These are phyloP conservation scores for Nigrospora osmanthi DNA, from an alignment of 2,329 filamentous ascomycete genomes.

Conservation along the genomic window DNA sequence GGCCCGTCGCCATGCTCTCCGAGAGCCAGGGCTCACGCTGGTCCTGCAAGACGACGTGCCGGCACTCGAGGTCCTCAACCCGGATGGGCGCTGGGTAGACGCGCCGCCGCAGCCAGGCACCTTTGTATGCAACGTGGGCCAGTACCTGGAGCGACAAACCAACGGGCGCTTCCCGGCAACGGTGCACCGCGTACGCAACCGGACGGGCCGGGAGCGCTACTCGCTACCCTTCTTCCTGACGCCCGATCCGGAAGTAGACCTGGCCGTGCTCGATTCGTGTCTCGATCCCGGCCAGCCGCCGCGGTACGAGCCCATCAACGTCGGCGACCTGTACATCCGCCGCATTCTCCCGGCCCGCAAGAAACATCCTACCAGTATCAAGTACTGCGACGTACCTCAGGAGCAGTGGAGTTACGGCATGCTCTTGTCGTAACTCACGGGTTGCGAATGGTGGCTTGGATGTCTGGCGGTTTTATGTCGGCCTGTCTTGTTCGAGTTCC, in stretches of 20 bases:
- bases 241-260: slow-evolving; percentile 13
- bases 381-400: slow-evolving; percentile 23
- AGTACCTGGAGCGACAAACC: slow-evolving; percentile 30
- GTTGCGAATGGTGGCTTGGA: too few species aligned
- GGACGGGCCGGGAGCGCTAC: slow-evolving; percentile 26
- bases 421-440: slow-evolving; percentile 9
- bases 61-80: slow-evolving; percentile 30
- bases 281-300: slow-evolving; percentile 8
- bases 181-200: slow-evolving; percentile 30
- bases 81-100: slow-evolving; percentile 30
- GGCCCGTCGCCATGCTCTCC: not conserved
- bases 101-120: slow-evolving; percentile 23
- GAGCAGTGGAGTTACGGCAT: slow-evolving; percentile 21
- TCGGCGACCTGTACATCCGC: slow-evolving; percentile 23
- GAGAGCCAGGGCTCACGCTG: slow-evolving; percentile 27
- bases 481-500: too few species aligned
- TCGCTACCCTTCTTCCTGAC: slow-evolving; percentile 29
- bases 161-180: slow-evolving; percentile 29
- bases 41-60: slow-evolving; percentile 21
- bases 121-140: slow-evolving; percentile 31
- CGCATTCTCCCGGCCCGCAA: slow-evolving; percentile 22
- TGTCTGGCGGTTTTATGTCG: too few species aligned
- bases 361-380: slow-evolving; percentile 28
- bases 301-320: slow-evolving; percentile 17
- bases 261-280: slow-evolving; percentile 15